Base-by-base conservation (phyloP, 441 rosid species). In the Adansonia madagascariensis region DNA sequence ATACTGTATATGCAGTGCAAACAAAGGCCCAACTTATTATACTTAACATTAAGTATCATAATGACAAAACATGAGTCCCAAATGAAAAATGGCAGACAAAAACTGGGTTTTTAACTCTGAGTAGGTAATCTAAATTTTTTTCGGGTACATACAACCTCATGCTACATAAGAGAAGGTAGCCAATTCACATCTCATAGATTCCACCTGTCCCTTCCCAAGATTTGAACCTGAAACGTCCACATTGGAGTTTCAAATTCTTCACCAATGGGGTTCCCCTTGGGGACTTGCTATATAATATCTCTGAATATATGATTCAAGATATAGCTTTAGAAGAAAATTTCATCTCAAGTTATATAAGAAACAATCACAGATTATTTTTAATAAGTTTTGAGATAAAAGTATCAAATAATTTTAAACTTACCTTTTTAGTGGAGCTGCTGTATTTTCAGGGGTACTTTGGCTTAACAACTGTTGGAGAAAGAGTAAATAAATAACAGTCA, bases 371-470 rank as follows among this genome's bases (percentile, higher is more conserved):
- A 31, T 67, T 39, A 53, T 35, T 12, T 68, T 69, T n/a, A 2
- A n/a, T 68, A 27, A n/a, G 1, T 35, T 71, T 24, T n/a, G n/a
- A 35, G 52, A 43, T 24, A 46, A 77, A 47, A 60, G 12, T 49
- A 75, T n/a, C 44, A 47, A 43, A 46, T 50, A 77, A 73, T 65
- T 24, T 43, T 39, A 72, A 17, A 77, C 59, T 79, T 86, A 92
- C 99, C 94, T 88, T 85, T 83, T 77, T 61, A 83, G 76, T 46
- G 78, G 80, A 82, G 84, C 71, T 59, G 81, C 78, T 60, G 78
- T 66, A 77, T 82, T 75, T 71, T 84, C 80, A 43, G 83, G 56
- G 73, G 77, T 46, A 53, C 78, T 84, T 79, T 81, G 84, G 81
- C 77, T 83, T 71, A 76, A 41, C 75, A 90, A 78, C 87, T 91